These are phyloP conservation scores for Arabidopsis hybrid DNA, from an alignment of 441 rosid species.

Conservation along the genomic window DNA sequence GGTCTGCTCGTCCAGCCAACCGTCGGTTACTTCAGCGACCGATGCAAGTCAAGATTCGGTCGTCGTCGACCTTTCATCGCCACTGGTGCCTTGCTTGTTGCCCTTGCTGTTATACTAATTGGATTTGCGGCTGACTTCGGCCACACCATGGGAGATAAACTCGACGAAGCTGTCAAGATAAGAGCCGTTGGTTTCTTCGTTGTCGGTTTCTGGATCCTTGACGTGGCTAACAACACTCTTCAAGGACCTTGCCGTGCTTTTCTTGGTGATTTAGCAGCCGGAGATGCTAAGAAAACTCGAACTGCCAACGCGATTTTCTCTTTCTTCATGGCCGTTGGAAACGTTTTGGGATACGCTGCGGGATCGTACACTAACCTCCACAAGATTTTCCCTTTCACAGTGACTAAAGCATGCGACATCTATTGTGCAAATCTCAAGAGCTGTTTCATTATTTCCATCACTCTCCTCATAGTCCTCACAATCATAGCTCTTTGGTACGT, in stretches of 20 bases:
- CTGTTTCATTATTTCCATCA: conserved; percentile 72
- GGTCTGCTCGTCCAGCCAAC: conserved; percentile 89
- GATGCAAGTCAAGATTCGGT: conserved; percentile 78
- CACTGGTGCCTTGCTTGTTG: conserved; percentile 61
- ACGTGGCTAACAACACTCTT: conserved; percentile 86
- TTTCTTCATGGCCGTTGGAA: conserved; percentile 94
- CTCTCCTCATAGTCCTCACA: conserved; percentile 58
- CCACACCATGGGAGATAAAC: conserved; percentile 60
- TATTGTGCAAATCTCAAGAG: conserved; percentile 91
- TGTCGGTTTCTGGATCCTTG: conserved; percentile 88
- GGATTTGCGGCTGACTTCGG: conserved; percentile 91
- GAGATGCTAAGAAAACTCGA: conserved; percentile 59
- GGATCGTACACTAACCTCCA: conserved; percentile 66
- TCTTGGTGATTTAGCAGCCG: conserved; percentile 78
- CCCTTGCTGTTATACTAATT: conserved; percentile 74
- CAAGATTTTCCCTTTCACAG: conserved; percentile 66
- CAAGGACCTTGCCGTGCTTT: conserved; percentile 93
- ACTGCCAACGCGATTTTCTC: conserved; percentile 69
- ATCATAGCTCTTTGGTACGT: conserved; percentile 55
- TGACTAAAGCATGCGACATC: conserved; percentile 70
- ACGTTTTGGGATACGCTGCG: conserved; percentile 82
- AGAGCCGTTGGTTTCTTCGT: conserved; percentile 73
- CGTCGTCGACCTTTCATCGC: conserved; percentile 95
- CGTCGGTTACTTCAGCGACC: conserved; percentile 84
- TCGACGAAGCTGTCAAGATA: conserved; percentile 42